These are phyloP conservation scores for Conoideocrella luteorostrata DNA, from an alignment of 2,329 filamentous ascomycete genomes.

Conservation along the genomic window DNA sequence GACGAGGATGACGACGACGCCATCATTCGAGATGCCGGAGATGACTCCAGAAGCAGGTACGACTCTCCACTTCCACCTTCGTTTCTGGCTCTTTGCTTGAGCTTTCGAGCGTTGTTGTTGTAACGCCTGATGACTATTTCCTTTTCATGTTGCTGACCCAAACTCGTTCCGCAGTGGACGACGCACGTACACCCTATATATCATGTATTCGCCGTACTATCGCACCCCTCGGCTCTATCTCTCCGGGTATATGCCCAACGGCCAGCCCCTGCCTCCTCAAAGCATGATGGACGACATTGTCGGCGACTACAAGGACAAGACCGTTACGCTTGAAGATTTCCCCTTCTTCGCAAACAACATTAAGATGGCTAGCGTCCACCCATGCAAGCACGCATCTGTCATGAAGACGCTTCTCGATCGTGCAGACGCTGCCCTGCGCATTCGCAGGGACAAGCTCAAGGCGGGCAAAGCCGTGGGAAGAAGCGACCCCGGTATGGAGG, in stretches of 20 bases:
- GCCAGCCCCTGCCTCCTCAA: conserved; percentile 73
- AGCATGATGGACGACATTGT: conserved; percentile 97
- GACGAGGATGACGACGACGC: conserved; percentile 96
- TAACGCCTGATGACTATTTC: too few species aligned
- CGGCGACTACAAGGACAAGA: conserved; percentile 97
- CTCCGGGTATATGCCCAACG: conserved; percentile 75
- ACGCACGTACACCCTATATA: conserved; percentile 96
- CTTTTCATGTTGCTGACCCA: too few species aligned
- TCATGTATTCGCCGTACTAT: conserved; percentile 96
- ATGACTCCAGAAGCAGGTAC: conserved; percentile 41
- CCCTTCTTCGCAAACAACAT: conserved; percentile 86
- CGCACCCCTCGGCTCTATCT: conserved; percentile 92
- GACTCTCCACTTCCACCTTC: too few species aligned
- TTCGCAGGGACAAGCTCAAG: conserved; percentile 75
- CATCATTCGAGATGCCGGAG: conserved; percentile 73
- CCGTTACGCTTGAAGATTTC: conserved; percentile 95
- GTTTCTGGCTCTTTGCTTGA: too few species aligned
- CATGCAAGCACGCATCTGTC: conserved; percentile 93
- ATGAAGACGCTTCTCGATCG: conserved; percentile 98
- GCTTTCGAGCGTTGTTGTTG: too few species aligned
- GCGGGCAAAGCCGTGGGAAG: conserved; percentile 39
- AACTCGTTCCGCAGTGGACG: conserved; percentile 56
- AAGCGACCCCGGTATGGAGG: conserved; percentile 65
- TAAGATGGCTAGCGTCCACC: conserved; percentile 95
- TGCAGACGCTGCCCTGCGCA: conserved; percentile 85